Evolutionary conservation across 345 rosid genomes (phyloP).

Genomic region (Nasturtium officinale): DNA sequence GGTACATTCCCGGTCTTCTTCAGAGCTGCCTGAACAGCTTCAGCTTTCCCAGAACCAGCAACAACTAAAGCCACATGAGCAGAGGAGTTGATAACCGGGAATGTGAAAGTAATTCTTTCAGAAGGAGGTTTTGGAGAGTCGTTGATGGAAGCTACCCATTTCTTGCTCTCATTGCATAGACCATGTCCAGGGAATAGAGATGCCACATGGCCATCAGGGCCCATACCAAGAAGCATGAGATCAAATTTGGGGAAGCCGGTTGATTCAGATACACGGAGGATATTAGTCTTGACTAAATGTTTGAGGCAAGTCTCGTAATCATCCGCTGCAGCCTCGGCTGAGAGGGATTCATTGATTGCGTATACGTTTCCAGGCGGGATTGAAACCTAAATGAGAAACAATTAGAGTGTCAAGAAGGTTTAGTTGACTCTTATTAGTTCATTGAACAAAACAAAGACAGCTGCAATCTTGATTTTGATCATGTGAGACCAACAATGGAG

Average conservation of each 20-base stretch:
- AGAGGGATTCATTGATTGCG: slow-evolving; percentile 74
- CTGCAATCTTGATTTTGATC: not conserved
- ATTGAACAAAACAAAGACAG: not conserved
- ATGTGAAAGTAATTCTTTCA: slow-evolving; percentile 79
- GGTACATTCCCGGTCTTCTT: slow-evolving; percentile 54
- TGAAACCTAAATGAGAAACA: slow-evolving; percentile 51
- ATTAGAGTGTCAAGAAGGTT: not conserved
- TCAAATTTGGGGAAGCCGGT: slow-evolving; percentile 82
- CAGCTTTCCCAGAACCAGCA: slow-evolving; percentile 70
- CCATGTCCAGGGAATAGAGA: slow-evolving; percentile 81
- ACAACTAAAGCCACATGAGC: slow-evolving; percentile 72
- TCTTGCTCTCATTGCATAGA: slow-evolving; percentile 63
- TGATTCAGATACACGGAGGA: slow-evolving; percentile 49
- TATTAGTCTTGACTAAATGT: slow-evolving; percentile 50
- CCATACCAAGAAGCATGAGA: slow-evolving; percentile 87
- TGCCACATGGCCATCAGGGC: slow-evolving; percentile 91
- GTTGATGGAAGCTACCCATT: slow-evolving; percentile 71
- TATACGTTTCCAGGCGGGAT: slow-evolving; percentile 66
- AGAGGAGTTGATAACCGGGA: slow-evolving; percentile 85
- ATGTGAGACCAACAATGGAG: not conserved
- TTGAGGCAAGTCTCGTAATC: slow-evolving; percentile 79
- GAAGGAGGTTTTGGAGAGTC: slow-evolving; percentile 93
- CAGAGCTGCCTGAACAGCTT: slow-evolving; percentile 57
- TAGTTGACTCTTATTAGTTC: not conserved
- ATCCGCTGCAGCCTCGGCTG: slow-evolving; percentile 85